Conservation (phyloP, 1,284 basidiomycete genomes). For the Phlebopus sp. region DNA sequence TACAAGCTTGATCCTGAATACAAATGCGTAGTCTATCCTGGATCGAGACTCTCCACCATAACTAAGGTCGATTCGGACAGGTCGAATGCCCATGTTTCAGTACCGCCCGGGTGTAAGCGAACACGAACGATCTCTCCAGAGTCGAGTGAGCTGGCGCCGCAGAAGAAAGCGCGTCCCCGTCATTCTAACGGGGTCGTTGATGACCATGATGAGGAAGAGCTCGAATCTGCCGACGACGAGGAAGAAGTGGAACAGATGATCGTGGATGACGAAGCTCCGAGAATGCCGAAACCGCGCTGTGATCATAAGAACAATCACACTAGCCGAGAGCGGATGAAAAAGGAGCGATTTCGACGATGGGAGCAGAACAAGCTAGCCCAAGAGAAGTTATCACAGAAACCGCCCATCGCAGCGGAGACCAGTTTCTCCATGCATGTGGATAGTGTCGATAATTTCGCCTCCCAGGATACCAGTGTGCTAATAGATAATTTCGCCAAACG, state of each 20-base stretch:
- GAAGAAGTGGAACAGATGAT: conserved; percentile 58
- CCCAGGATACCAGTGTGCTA: conserved; percentile 15
- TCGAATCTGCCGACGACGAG: conserved; percentile 39
- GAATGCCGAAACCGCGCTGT: conserved; percentile 9
- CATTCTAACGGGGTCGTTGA: conserved; percentile 1
- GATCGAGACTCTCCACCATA: conserved; percentile 44
- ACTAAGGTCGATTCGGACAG: conserved; percentile 24
- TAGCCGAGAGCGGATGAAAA: conserved; percentile 25
- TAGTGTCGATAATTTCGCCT: conserved; percentile 13
- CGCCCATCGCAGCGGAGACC: conserved; percentile 13
- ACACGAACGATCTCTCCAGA: conserved; percentile 30
- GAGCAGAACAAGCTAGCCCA: conserved; percentile 17
- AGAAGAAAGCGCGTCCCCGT: conserved; percentile 28
- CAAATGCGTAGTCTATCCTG: conserved; percentile 53
- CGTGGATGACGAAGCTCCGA: conserved; percentile 38
- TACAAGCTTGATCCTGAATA: conserved; percentile 74
- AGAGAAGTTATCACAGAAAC: conserved; percentile 12
- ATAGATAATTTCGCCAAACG: conserved; percentile 38
- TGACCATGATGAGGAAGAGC: conserved; percentile 7
- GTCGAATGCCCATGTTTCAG: conserved; percentile 12
- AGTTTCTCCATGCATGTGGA: conserved; percentile 34
- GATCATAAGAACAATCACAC: conserved; percentile 9
- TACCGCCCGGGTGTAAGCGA: conserved; percentile 25
- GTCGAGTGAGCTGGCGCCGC: conserved; percentile 9
- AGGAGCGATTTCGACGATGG: conserved; percentile 27